Base-by-base conservation (phyloP, 352 stramenopile species). In the Phytophthora sansomeana region DNA sequence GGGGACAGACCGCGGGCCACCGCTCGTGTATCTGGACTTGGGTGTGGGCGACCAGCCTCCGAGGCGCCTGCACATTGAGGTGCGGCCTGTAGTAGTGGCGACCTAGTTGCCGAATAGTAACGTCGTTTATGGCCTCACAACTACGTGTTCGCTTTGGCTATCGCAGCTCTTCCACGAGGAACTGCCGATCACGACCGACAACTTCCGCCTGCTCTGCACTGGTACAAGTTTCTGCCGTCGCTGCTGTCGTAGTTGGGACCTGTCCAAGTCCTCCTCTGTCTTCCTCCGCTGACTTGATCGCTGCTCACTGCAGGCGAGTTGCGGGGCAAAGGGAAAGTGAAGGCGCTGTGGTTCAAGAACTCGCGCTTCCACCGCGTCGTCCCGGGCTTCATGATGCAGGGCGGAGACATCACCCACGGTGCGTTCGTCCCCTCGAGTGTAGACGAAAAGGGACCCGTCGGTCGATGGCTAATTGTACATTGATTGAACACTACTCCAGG, bases 301-400 rank as follows among this genome's bases (percentile, higher is more conserved):
- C 30, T 19, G 11, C 9, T 46, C 14, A 7, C 14, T 39, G 16
- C 33, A 84, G 74, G 80, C 5, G 83, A 90, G 51, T 69, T 79
- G 63, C 81, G 80, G 38, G 70, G 80, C 38, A 89, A 74, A 54
- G 72, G 73, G 9, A 80, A 83, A 38, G 67, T 80, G 10, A 74
- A 77, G 29, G 65, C 67, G 32, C 65, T 85, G n/a, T 91, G 78
- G 72, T 99, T 97, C 91, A 99, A 99, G 76, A 94, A 95, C 58
- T 94, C 80, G 43, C 89, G 80, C 5, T 99, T 99, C 77, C 98
- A 99, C 62, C 92, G 97, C n/a, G 89, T 99, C n/a, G 97, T 99
- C 60, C 97, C 97, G 21, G 95, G 97, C 36, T 99, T 99, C 67
- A 99, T 99, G 96, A 97, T 99, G 76, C 97, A 99, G 77, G 93